Conservation (phyloP, 139 green algal species). For the Raphidocelis subcapitata region DNA sequence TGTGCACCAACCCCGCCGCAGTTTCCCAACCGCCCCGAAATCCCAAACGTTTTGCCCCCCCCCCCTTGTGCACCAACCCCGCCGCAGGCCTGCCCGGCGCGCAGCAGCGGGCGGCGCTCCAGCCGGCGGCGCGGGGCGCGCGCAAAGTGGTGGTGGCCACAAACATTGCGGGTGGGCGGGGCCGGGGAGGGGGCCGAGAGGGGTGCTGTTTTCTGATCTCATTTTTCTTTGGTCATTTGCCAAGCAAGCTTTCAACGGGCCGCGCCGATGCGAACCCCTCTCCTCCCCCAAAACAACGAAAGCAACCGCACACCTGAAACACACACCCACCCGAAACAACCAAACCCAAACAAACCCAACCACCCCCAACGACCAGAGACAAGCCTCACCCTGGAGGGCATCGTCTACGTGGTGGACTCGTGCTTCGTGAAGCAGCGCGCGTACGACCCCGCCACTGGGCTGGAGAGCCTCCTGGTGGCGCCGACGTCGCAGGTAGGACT, state of each 20-base stretch:
- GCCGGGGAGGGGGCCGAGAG: slow-evolving; percentile 53
- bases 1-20: slow-evolving; percentile 9
- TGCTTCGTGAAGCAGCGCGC: slow-evolving; percentile 81
- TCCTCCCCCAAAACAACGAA: too few relatives aligned
- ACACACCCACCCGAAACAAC: too few relatives aligned
- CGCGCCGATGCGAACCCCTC: too few relatives aligned
- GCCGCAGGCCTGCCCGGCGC: slow-evolving; percentile 67
- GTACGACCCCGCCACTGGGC: slow-evolving; percentile 70
- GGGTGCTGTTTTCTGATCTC: too few relatives aligned
- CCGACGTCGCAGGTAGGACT: slow-evolving; percentile 47
- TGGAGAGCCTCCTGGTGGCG: slow-evolving; percentile 65
- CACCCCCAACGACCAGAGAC: slow-evolving; percentile 7
- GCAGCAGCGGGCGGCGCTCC: slow-evolving; percentile 68
- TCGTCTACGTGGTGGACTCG: slow-evolving; percentile 88
- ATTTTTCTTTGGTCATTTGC: too few relatives aligned
- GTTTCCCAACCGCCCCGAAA: too few relatives aligned
- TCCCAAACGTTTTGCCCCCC: too few relatives aligned
- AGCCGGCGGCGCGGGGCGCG: slow-evolving; percentile 56
- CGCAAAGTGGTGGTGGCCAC: slow-evolving; percentile 88
- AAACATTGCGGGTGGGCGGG: slow-evolving; percentile 73
- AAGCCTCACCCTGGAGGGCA: slow-evolving; percentile 64
- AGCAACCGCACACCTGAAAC: too few relatives aligned
- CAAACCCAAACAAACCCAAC: too few relatives aligned
- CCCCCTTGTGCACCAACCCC: too few relatives aligned
- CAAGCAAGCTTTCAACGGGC: too few relatives aligned